Conservation (phyloP, 2,329 filamentous ascomycete species). For the Pseudogymnoascus sp. region DNA sequence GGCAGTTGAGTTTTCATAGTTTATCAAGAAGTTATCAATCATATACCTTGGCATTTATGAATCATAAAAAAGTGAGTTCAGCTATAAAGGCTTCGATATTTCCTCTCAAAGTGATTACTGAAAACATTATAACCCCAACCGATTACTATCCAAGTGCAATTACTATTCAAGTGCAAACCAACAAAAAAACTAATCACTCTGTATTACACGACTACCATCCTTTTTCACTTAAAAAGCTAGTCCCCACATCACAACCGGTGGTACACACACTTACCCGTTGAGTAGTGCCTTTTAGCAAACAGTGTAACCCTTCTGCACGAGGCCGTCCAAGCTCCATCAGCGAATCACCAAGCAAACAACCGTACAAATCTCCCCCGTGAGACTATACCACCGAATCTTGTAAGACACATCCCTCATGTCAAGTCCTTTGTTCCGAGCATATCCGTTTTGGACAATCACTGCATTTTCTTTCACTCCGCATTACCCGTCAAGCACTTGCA, state of each 20-base stretch:
- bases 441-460: conserved; percentile 1
- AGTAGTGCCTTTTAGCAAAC: conserved; percentile 2
- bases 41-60: background rate
- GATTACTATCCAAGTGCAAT: background rate
- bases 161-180: background rate
- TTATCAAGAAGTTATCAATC: background rate
- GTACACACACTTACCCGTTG: conserved; percentile 8
- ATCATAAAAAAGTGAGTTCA: conserved; percentile 1
- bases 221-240: conserved; percentile 4
- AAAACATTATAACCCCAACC: background rate
- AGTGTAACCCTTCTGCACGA: conserved; percentile 5
- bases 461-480: background rate
- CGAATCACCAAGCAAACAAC: background rate
- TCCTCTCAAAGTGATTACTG: background rate
- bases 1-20: background rate
- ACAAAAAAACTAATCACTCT: conserved; percentile 8
- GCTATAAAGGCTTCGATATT: background rate
- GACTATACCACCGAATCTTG: background rate
- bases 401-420: background rate
- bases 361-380: conserved; percentile 5
- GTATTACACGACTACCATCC: background rate
- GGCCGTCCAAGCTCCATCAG: background rate
- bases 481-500: background rate
- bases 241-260: conserved; percentile 2
- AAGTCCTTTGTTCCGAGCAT: background rate